Evolutionary conservation across 495 filamentous ascomycete species (phyloP).

Genomic region (Xylaria grammica): DNA sequence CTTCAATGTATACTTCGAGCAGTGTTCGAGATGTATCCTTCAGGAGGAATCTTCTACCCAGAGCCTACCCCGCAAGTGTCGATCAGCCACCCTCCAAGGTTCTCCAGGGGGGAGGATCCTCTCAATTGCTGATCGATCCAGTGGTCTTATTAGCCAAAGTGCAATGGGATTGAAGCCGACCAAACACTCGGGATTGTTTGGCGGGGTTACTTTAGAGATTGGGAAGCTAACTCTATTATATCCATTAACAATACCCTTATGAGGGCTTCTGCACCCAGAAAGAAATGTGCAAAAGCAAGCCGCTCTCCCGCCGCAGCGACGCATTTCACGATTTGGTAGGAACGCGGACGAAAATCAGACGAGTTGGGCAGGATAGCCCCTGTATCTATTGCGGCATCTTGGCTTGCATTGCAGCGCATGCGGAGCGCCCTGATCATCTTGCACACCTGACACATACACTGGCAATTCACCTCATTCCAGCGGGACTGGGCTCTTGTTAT

Average conservation of each 20-base stretch:
- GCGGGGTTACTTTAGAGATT: neutral
- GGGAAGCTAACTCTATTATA: no score
- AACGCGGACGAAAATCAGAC: neutral
- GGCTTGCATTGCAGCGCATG: slow-evolving; percentile 1
- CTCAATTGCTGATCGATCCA: neutral
- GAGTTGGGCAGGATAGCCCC: slow-evolving; percentile 3
- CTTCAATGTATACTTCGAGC: no score
- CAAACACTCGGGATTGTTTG: neutral
- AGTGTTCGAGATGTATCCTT: no score
- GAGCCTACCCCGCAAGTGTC: slow-evolving; percentile 11
- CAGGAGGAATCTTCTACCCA: neutral
- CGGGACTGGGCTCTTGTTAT: neutral
- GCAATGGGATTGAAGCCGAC: neutral
- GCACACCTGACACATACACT: neutral
- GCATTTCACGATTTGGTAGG: neutral
- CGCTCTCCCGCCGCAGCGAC: neutral
- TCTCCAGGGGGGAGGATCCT: neutral
- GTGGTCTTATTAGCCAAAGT: neutral
- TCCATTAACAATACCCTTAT: no score
- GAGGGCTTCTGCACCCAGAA: no score
- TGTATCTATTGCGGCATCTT: slow-evolving; percentile 2
- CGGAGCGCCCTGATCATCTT: slow-evolving; percentile 4
- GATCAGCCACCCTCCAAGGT: slow-evolving; percentile 7
- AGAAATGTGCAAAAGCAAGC: neutral
- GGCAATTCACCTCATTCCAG: neutral